These are phyloP conservation scores for Plasmopara viticola DNA, from an alignment of 352 stramenopile genomes.

Conservation along the genomic window DNA sequence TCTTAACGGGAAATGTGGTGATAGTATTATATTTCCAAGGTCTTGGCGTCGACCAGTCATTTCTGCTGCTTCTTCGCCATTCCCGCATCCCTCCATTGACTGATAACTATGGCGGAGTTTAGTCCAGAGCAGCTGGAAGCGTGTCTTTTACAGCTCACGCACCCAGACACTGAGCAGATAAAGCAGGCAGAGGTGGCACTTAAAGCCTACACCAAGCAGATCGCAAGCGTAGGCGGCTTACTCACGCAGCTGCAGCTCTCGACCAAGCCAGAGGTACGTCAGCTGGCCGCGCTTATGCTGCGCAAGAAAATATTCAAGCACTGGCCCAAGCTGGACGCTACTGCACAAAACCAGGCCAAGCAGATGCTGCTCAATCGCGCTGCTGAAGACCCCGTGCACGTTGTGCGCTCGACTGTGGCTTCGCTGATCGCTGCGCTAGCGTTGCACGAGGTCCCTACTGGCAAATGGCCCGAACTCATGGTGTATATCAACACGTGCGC, in stretches of 20 bases:
- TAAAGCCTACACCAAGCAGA: constrained; percentile 91
- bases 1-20: constrained; percentile 10
- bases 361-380: constrained; percentile 81
- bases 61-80: constrained; percentile 18
- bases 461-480: constrained; percentile 91
- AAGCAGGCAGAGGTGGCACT: constrained; percentile 90
- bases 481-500: constrained; percentile 90
- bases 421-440: constrained; percentile 77
- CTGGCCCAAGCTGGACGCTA: constrained; percentile 85
- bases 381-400: constrained; percentile 78
- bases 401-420: constrained; percentile 84
- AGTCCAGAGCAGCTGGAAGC: constrained; percentile 78
- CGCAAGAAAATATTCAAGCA: constrained; percentile 93
- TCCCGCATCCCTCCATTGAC: constrained; percentile 18
- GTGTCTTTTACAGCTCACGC: constrained; percentile 86
- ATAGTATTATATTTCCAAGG: constrained; percentile 20
- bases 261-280: constrained; percentile 74
- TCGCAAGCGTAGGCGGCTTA: constrained; percentile 76
- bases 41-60: constrained; percentile 31
- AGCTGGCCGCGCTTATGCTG: constrained; percentile 90
- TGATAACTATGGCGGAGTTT: constrained; percentile 64
- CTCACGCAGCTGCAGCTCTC: constrained; percentile 87
- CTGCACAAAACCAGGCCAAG: constrained; percentile 79
- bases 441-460: constrained; percentile 62
- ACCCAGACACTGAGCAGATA: constrained; percentile 93